Conservation (phyloP, 1,139 yeast genomes). For the Taphrina wiesneri region DNA sequence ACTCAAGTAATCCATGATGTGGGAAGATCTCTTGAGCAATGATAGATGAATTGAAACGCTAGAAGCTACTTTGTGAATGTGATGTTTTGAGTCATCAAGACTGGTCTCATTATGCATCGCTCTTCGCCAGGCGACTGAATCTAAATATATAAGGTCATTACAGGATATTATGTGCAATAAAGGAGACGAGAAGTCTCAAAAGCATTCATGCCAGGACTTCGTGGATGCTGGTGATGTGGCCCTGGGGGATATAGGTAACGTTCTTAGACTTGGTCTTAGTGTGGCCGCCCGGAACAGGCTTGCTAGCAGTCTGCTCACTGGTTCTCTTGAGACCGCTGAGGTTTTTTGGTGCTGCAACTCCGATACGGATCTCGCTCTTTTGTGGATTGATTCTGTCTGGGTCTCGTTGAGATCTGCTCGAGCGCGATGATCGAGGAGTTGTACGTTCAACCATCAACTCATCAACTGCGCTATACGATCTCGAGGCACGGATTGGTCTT, state of each 20-base stretch:
- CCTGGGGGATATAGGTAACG: constrained; percentile 5
- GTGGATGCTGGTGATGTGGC: constrained; percentile 30
- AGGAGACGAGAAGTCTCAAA: background rate
- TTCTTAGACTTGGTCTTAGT: constrained; percentile 5
- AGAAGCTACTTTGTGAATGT: background rate
- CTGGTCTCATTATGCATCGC: background rate
- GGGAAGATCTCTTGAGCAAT: too few species aligned
- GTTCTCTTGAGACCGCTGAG: background rate
- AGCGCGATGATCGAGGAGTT: background rate
- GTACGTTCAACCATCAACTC: background rate
- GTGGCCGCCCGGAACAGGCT: background rate
- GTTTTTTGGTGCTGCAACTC: constrained; percentile 24
- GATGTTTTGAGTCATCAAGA: background rate
- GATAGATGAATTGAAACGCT: too few species aligned
- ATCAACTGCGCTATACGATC: background rate
- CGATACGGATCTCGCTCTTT: constrained; percentile 9
- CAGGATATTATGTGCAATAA: background rate
- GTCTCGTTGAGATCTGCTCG: background rate
- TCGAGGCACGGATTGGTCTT: background rate
- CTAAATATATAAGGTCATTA: background rate
- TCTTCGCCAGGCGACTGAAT: background rate
- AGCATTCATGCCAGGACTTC: constrained; percentile 3
- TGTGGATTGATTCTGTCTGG: background rate
- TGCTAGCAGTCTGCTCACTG: background rate
- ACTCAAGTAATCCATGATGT: too few species aligned